A percentile compares a stretch with the other conserved stretches of the same genome.
phyloP scores from a whole-genome alignment of 768 basidiomycete species.

The Mycena albidolilacea region DNA sequence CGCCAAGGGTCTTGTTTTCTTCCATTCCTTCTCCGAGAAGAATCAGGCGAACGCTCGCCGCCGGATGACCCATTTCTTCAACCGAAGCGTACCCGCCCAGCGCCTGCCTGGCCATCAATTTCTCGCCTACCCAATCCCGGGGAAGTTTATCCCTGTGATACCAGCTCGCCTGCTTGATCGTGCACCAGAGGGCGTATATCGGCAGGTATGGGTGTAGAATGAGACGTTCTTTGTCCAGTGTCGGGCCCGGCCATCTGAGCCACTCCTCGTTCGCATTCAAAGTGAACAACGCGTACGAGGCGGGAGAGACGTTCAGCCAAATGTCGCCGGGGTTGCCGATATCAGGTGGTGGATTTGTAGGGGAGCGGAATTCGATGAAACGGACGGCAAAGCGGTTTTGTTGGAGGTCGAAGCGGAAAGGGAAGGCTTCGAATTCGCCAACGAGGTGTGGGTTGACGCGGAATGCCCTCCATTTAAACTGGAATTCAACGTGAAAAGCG shows the following conservation, averaged over 20 bases:
- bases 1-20: no score
- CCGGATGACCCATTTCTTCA: slow-evolving; percentile 5
- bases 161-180: slow-evolving; percentile 29
- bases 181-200: slow-evolving; percentile 31
- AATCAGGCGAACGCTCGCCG: slow-evolving; percentile 28
- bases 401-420: slow-evolving; percentile 15
- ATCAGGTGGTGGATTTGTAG: slow-evolving; percentile 19
- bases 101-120: slow-evolving; percentile 19
- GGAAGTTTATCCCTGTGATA: slow-evolving; percentile 24
- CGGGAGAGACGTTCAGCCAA: slow-evolving; percentile 29
- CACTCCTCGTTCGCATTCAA: slow-evolving; percentile 16
- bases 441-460: slow-evolving; percentile 12
- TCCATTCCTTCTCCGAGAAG: slow-evolving; percentile 15
- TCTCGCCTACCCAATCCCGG: slow-evolving; percentile 7
- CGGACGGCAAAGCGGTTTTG: slow-evolving; percentile 11
- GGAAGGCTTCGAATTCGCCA: slow-evolving; percentile 1
- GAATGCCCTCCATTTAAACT: slow-evolving; percentile 9
- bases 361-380: slow-evolving; percentile 30
- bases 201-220: slow-evolving; percentile 23
- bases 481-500: background rate
- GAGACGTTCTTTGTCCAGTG: background rate
- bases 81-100: slow-evolving; percentile 8
- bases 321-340: slow-evolving; percentile 29
- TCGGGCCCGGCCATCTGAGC: slow-evolving; percentile 25
- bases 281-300: slow-evolving; percentile 17